Conservation (phyloP, 2,329 filamentous ascomycete genomes). For the Calonectria montana region DNA sequence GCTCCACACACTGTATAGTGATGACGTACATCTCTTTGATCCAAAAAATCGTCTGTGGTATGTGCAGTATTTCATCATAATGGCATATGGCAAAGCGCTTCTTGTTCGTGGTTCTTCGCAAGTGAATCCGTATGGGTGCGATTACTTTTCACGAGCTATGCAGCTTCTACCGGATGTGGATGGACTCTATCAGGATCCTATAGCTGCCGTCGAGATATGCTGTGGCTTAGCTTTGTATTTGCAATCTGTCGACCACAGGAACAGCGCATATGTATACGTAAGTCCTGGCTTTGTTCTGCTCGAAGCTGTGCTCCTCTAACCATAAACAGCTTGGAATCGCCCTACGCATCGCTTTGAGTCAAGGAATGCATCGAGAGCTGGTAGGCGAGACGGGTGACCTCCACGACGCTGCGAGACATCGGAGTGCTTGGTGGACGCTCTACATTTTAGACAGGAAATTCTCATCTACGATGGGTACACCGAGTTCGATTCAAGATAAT, state of each 20-base stretch:
- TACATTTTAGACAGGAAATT: conserved; percentile 23
- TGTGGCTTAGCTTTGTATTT: conserved; percentile 19
- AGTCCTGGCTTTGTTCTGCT: background rate
- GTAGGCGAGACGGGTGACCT: conserved; percentile 1
- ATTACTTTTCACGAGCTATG: conserved; percentile 16
- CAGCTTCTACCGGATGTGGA: conserved; percentile 8
- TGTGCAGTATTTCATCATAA: conserved; percentile 20
- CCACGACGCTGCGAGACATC: background rate
- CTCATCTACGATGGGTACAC: conserved; percentile 11
- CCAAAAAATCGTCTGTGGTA: background rate
- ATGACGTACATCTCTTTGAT: background rate
- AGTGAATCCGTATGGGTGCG: conserved; percentile 7
- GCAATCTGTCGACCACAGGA: conserved; percentile 20
- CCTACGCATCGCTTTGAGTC: conserved; percentile 14
- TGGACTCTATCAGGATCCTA: conserved; percentile 13
- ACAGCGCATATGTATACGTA: conserved; percentile 21
- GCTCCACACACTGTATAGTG: background rate
- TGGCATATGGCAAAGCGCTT: conserved; percentile 20
- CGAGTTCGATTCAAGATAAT: conserved; percentile 17
- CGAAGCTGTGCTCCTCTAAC: background rate
- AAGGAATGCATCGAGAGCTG: conserved; percentile 13
- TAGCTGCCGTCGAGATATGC: conserved; percentile 19
- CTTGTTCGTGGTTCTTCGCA: background rate
- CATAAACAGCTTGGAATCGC: background rate
- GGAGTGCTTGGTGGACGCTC: conserved; percentile 17